A percentile compares a stretch with the other conserved stretches of the same genome.
These are phyloP conservation scores for Leccinum disarticulatum DNA, from an alignment of 768 basidiomycete species.

Conservation along the genomic window DNA sequence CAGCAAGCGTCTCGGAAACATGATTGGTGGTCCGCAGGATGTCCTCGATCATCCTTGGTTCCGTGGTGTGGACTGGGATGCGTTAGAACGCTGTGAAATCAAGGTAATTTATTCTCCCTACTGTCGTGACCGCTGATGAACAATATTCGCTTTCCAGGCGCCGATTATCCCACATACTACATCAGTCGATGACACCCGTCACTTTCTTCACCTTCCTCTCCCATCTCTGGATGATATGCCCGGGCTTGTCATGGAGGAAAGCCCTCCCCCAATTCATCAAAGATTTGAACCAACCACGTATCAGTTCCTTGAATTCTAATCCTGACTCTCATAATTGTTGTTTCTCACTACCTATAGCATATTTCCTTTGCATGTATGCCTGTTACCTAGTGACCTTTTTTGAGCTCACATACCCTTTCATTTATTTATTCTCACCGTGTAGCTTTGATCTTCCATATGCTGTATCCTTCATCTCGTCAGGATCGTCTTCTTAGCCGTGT, in stretches of 20 bases:
- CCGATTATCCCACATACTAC: slow-evolving; percentile 84
- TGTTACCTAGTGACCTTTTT: not conserved
- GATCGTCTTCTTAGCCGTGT: slow-evolving; percentile 8
- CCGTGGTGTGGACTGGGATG: slow-evolving; percentile 90
- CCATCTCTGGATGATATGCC: slow-evolving; percentile 79
- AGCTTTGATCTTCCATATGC: slow-evolving; percentile 30
- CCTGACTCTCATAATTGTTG: slow-evolving; percentile 4
- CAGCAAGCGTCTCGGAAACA: slow-evolving; percentile 87
- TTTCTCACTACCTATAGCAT: slow-evolving; percentile 29
- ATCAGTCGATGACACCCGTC: slow-evolving; percentile 79
- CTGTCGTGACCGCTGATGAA: slow-evolving; percentile 1
- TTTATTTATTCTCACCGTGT: slow-evolving; percentile 18
- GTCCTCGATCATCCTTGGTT: slow-evolving; percentile 94
- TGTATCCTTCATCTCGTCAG: slow-evolving; percentile 26
- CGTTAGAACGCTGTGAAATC: slow-evolving; percentile 82
- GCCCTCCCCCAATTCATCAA: slow-evolving; percentile 55
- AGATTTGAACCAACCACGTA: slow-evolving; percentile 66
- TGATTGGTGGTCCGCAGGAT: slow-evolving; percentile 89
- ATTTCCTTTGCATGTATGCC: slow-evolving; percentile 10
- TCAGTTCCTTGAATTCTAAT: slow-evolving; percentile 76
- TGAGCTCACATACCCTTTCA: slow-evolving; percentile 12
- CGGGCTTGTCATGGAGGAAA: slow-evolving; percentile 67
- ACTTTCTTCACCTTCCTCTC: slow-evolving; percentile 80
- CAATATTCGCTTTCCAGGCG: slow-evolving; percentile 48
- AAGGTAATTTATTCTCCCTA: slow-evolving; percentile 50